Conservation (phyloP, 2,329 filamentous ascomycete genomes). For the Alternaria novae-zelandiae region DNA sequence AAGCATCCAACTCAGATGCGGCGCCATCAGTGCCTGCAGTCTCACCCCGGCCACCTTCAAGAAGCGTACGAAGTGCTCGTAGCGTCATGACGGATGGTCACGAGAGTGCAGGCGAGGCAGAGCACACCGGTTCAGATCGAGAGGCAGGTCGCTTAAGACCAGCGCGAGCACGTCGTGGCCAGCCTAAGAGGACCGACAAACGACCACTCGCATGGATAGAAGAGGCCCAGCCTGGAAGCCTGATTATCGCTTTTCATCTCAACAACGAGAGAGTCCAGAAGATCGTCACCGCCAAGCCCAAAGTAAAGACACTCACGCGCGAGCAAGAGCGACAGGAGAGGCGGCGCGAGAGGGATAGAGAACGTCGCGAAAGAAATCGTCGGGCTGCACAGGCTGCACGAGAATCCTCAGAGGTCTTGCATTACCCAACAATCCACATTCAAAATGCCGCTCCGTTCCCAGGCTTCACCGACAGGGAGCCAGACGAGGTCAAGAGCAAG, state of each 20-base stretch:
- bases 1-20: conserved; percentile 40
- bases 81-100: conserved; percentile 37
- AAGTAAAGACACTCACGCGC: conserved; percentile 50
- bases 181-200: conserved; percentile 44
- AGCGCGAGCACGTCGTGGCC: conserved; percentile 39
- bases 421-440: conserved; percentile 67
- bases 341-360: conserved; percentile 42
- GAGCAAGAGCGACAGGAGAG: conserved; percentile 42
- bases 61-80: conserved; percentile 26
- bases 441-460: conserved; percentile 81
- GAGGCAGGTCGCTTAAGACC: conserved; percentile 39
- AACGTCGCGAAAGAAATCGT: conserved; percentile 54
- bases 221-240: conserved; percentile 37
- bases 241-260: conserved; percentile 45
- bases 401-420: conserved; percentile 54
- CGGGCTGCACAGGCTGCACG: conserved; percentile 52
- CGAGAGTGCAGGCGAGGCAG: conserved; percentile 37
- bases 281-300: conserved; percentile 66
- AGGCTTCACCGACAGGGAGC: conserved; percentile 86
- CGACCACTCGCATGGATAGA: conserved; percentile 46
- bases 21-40: conserved; percentile 36
- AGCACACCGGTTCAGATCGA: conserved; percentile 37
- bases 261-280: conserved; percentile 64
- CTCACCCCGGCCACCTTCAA: conserved; percentile 38
- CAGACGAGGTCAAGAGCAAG: conserved; percentile 87